Evolutionary conservation across 129 eudicot genomes (phyloP), one percentile per base, ranked within the genome.

Genomic region (Flaveria trinervia): DNA sequence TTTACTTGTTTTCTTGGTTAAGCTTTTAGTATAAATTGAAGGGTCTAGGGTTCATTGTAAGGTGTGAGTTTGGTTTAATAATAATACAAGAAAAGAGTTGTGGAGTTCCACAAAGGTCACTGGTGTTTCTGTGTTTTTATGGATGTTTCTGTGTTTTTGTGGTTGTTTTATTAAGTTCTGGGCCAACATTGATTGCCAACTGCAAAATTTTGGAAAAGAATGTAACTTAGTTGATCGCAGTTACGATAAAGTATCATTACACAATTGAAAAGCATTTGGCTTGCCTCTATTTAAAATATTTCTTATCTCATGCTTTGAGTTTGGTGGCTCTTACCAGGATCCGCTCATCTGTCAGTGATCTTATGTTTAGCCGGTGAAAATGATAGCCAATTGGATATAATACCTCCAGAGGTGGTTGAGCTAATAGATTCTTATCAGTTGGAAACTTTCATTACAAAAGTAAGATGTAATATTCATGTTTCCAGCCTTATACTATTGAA

Each of bases 401-500:
- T 88, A 48, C 90, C 90, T 18, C 80, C 71, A 73, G 92, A 80
- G 50, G 84, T 95, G 59, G 73, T 80, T 46, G 94, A 91, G 84
- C 89, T 95, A 65, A 75, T 89, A 82, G 77, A 83, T 26, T 46
- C 76, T 16, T 87, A 87, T 88, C 90, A 89, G 81, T 86, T 91
- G 93, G 86, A 86, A 80, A 86, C 94, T 79, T 91, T 86, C 80
- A 79, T 84, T 26, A 88, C 94, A 70, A 85, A 89, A 84, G 98
- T 93, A 84, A 84, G 97, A 74, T 81, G 1, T 65, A 76, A 73
- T 72, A 48, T 72, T 68, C 56, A 77, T 54, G 25, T 39, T 45
- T 65, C 25, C 44, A 64, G 33, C 67, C 77, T n/a, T 30, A 30
- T 67, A 52, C 48, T 39, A 51, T 70, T 73, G 23, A 65, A 48